phyloP scores from a whole-genome alignment of 2,329 filamentous ascomycete genomes.

The Colletotrichum tropicicola region DNA sequence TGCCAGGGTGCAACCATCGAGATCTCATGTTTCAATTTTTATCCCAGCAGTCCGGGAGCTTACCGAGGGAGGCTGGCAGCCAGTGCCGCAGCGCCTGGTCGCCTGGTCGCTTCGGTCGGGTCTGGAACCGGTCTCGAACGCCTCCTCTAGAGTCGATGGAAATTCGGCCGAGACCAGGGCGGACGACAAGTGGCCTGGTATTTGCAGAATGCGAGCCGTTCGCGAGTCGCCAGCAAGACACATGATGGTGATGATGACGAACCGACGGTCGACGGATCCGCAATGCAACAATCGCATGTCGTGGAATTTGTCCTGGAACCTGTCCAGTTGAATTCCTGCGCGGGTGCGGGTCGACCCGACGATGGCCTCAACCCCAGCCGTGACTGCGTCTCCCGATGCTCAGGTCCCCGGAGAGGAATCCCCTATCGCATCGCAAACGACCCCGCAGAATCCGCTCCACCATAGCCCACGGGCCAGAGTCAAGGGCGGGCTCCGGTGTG shows the following conservation, averaged over 20 bases:
- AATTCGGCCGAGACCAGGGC: slow-evolving; percentile 1
- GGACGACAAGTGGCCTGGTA: too few relatives aligned
- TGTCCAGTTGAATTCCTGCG: neutral
- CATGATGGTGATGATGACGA: neutral
- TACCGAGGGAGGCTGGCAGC: neutral
- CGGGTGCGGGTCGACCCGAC: neutral
- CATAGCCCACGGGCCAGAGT: neutral
- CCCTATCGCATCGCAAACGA: neutral
- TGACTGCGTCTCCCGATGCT: neutral
- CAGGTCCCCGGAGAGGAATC: neutral
- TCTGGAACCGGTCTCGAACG: slow-evolving; percentile 2
- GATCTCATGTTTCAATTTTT: neutral
- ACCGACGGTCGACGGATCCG: neutral
- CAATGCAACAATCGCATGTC: too few relatives aligned
- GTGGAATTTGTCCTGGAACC: neutral
- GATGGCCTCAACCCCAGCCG: slow-evolving; percentile 10
- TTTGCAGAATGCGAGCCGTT: too few relatives aligned
- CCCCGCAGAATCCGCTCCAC: neutral
- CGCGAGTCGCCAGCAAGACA: neutral
- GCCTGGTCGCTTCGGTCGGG: neutral
- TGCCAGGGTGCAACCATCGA: slow-evolving; percentile 9
- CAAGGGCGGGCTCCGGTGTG: neutral
- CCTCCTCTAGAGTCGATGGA: neutral
- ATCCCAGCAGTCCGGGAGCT: neutral
- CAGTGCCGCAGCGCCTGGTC: neutral